Percentiles rank a stretch among this genome's conserved stretches.
Conservation (phyloP, 2,329 filamentous ascomycete genomes). For the Apiospora arundinis region DNA sequence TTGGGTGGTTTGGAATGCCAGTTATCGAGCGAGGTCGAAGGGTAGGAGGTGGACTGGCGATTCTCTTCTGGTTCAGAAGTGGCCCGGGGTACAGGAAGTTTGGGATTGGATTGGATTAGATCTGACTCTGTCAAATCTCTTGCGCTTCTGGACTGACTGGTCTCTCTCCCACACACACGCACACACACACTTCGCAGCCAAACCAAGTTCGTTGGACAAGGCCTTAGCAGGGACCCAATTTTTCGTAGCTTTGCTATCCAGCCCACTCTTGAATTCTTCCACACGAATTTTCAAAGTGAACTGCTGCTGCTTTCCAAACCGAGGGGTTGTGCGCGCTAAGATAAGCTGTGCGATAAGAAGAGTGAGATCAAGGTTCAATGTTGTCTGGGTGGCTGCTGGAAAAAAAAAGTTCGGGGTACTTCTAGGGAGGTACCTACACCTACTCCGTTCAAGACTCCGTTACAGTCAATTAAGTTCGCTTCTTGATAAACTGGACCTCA, state of each 20-base stretch:
- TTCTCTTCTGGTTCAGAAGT: conserved; percentile 18
- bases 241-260: conserved; percentile 10
- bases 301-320: conserved; percentile 42
- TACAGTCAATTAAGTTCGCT: neutral
- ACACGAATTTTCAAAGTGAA: conserved; percentile 50
- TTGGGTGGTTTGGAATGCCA: conserved; percentile 49
- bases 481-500: neutral
- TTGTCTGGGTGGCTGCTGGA: neutral
- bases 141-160: neutral
- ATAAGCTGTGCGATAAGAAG: conserved; percentile 44
- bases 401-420: conserved; percentile 11
- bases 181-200: conserved; percentile 1
- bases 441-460: too few relatives aligned
- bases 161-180: neutral
- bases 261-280: conserved; percentile 38
- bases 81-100: conserved; percentile 17
- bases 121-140: conserved; percentile 11
- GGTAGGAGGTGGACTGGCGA: conserved; percentile 19
- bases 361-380: too few relatives aligned
- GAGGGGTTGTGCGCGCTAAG: conserved; percentile 63
- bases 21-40: conserved; percentile 17
- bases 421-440: neutral
- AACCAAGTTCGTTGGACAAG: conserved; percentile 16
- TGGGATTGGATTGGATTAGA: neutral
- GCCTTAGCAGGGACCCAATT: conserved; percentile 3